Evolutionary conservation across 441 rosid species (phyloP), one percentile per base, ranked within the genome.

Genomic region (Bruguiera hainesii): DNA sequence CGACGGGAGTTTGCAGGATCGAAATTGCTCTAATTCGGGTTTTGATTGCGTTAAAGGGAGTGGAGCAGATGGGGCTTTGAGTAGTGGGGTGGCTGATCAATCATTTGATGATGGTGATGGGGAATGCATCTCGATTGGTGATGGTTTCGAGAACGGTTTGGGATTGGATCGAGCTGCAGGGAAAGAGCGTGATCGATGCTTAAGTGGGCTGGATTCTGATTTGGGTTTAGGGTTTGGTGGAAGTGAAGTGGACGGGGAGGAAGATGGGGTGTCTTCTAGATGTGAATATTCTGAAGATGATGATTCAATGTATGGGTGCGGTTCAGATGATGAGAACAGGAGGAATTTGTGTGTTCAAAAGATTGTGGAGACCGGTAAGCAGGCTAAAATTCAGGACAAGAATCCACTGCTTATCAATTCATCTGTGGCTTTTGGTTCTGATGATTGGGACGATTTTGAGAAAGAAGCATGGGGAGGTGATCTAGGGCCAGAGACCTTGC

Each of bases 361-460:
- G 72, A 75, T 65, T 63, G 71, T 61, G 6, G 63, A 46, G 19
- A 57, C 25, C 69, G 37, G 23, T 65, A 31, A 29, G 69, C 78
- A 75, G 63, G 72, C 53, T 26, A 76, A 67, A 67, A 57, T 70
- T 48, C 68, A 66, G 68, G 71, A 80, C 48, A 82, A 77, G 74
- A 87, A 84, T 80, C 92, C 96, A 6, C 82, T 94, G 70, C 76
- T 78, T 69, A 83, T 94, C 49, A 83, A 77, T 76, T 84, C 97
- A 0, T 82, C 93, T 23, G 85, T 87, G 57, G 98, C 97, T 25
- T 94, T 86, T 80, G 98, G 98, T 79, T 81, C 84, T 7, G 83
- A 80, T 63, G 99, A 91, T 74, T 95, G 96, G 96, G 88, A 89
- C 80, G 97, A 86, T 72, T 95, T 86, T 79, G 96, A 86, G 80